Percentiles rank a stretch among this genome's conserved stretches.
Evolutionary conservation across 2,329 filamentous ascomycete genomes (phyloP).

Genomic region (Fusarium napiforme): DNA sequence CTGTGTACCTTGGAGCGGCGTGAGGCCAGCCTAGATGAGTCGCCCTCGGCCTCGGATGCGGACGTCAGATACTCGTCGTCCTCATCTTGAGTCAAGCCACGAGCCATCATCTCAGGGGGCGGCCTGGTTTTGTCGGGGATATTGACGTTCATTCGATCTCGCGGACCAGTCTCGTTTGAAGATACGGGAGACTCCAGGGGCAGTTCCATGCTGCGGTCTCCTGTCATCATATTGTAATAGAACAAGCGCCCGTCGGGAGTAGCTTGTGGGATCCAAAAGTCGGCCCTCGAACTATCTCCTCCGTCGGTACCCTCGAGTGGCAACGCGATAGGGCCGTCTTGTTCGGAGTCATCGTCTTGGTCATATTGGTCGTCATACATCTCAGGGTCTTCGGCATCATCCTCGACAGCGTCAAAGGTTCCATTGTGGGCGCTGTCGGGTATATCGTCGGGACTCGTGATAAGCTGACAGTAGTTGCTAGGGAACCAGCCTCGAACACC

Average conservation of each 20-base stretch:
- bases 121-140: slow-evolving; percentile 91
- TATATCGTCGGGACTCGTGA: slow-evolving; percentile 79
- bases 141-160: slow-evolving; percentile 87
- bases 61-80: slow-evolving; percentile 88
- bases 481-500: slow-evolving; percentile 98
- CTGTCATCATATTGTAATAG: slow-evolving; percentile 98
- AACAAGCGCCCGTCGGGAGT: slow-evolving; percentile 92
- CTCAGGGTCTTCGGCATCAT: slow-evolving; percentile 72
- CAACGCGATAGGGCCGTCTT: slow-evolving; percentile 68
- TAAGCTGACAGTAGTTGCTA: slow-evolving; percentile 96
- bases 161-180: slow-evolving; percentile 82
- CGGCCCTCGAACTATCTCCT: slow-evolving; percentile 81
- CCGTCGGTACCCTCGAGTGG: slow-evolving; percentile 75
- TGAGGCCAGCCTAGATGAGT: slow-evolving; percentile 74
- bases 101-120: slow-evolving; percentile 89
- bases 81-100: slow-evolving; percentile 83
- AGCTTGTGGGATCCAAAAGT: slow-evolving; percentile 98
- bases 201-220: slow-evolving; percentile 92
- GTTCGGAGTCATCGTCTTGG: slow-evolving; percentile 72
- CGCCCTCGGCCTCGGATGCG: slow-evolving; percentile 86
- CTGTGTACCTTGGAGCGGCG: slow-evolving; percentile 73
- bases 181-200: slow-evolving; percentile 90
- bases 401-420: slow-evolving; percentile 65
- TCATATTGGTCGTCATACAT: slow-evolving; percentile 76
- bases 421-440: slow-evolving; percentile 68